Base-by-base conservation (phyloP, 148 eudicot species). In the Beta vulgaris region DNA sequence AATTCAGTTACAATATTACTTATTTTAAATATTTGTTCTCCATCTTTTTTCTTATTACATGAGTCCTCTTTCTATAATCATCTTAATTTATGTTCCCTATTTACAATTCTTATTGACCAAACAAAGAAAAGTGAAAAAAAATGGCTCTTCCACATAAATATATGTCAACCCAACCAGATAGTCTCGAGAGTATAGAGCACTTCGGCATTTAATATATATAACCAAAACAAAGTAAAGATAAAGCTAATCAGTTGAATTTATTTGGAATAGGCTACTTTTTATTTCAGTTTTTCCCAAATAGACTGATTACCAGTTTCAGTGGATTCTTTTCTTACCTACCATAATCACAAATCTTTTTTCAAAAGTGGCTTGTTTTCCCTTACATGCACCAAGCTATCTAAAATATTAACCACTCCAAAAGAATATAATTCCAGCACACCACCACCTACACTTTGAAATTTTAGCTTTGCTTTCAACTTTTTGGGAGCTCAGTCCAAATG, bases 251-350 rank as follows among this genome's bases (percentile, higher is more conserved):
- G 16, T 42, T 60, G 58, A 42, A 59, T 34, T 78, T 32, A 64
- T 34, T 53, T 31, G 58, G 40, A 65, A 57, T 55, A 59, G 16
- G 51, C 29, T 29, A 37, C 58, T n/a, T n/a, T n/a, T n/a, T n/a
- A n/a, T n/a, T n/a, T n/a, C n/a, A n/a, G n/a, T 42, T 78, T 66
- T 77, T 58, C 71, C 68, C 64, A 18, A 72, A 72, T 66, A 43
- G 73, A 73, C 21, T 26, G 49, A 55, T 73, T 57, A 76, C 76
- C 59, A 9, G 1, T 63, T 32, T 26, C 73, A 66, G 6, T 31
- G 15, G 72, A 53, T 63, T 78, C 76, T 39, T 65, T 43, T 4
- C 60, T 59, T 49, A 21, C 65, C 42, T 58, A 71, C 49, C 42
- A 72, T 72, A 35, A 73, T 78, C 57, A 66, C 71, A 19, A 40